Percentiles rank a stretch among this genome's conserved stretches.
Evolutionary conservation across 1,284 basidiomycete species (phyloP).

Genomic region (Austroboletus novae-zelandiae): DNA sequence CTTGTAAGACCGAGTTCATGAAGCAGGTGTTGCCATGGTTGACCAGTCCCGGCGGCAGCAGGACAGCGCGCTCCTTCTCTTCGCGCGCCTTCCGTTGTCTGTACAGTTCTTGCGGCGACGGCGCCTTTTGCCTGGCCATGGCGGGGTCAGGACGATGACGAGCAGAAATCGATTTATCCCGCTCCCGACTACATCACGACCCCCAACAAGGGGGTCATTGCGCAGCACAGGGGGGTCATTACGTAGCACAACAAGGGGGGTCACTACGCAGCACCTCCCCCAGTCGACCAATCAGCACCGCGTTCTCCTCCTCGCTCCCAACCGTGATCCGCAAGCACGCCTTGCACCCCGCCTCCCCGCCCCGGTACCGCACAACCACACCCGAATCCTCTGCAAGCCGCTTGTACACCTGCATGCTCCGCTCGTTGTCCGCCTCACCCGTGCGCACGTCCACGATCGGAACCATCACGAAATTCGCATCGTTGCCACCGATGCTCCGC

Average conservation of each 20-base stretch:
- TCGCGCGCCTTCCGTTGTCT: slow-evolving; percentile 55
- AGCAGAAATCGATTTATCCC: no score
- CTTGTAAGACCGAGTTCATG: slow-evolving; percentile 86
- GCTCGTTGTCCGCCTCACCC: slow-evolving; percentile 24
- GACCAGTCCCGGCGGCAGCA: slow-evolving; percentile 70
- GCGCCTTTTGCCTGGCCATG: slow-evolving; percentile 60
- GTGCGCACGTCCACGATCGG: slow-evolving; percentile 75
- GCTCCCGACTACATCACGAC: no score
- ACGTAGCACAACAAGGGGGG: slow-evolving; percentile 29
- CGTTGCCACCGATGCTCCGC: slow-evolving; percentile 71
- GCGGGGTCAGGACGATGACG: background rate
- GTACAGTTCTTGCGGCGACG: slow-evolving; percentile 63
- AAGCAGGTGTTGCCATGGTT: slow-evolving; percentile 93
- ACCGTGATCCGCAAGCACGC: slow-evolving; percentile 91
- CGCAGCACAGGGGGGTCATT: background rate
- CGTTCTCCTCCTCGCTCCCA: slow-evolving; percentile 83
- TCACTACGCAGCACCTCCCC: slow-evolving; percentile 33
- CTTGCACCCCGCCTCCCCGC: slow-evolving; percentile 82
- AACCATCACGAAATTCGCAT: slow-evolving; percentile 92
- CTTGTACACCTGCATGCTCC: slow-evolving; percentile 59
- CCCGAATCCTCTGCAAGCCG: slow-evolving; percentile 82
- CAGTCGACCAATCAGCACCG: slow-evolving; percentile 48
- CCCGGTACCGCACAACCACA: slow-evolving; percentile 90
- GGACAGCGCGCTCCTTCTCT: slow-evolving; percentile 55
- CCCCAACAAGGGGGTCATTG: no score